Evolutionary conservation across 768 basidiomycete species (phyloP).

Genomic region (Tephrocybe sp.): DNA sequence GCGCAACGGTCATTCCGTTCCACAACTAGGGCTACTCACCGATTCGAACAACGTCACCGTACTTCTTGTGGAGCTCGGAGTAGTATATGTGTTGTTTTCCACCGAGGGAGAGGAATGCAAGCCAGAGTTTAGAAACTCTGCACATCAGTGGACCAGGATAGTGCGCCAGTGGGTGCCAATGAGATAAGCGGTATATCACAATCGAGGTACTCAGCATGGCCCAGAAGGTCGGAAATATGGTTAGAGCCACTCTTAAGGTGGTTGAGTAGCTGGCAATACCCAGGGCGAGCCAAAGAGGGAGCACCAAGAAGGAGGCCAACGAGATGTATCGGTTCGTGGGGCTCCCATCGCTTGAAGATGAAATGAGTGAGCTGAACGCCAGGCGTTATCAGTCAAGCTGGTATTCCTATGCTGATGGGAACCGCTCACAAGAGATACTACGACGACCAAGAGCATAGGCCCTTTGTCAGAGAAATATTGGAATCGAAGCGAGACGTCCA

Average conservation of each 20-base stretch:
- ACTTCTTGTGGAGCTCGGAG: conserved; percentile 47
- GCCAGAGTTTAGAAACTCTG: conserved; percentile 41
- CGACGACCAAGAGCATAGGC: conserved; percentile 14
- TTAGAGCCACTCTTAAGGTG: conserved; percentile 14
- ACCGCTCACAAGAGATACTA: conserved; percentile 14
- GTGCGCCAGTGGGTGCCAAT: conserved; percentile 50
- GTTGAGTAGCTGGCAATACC: conserved; percentile 21
- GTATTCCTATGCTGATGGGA: background rate
- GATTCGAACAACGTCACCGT: conserved; percentile 58
- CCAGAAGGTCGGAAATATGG: conserved; percentile 28
- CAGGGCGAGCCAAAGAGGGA: conserved; percentile 24
- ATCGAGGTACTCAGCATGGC: conserved; percentile 29
- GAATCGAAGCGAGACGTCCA: conserved; percentile 13
- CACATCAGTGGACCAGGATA: conserved; percentile 49
- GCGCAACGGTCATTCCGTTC: background rate
- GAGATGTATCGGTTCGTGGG: conserved; percentile 25
- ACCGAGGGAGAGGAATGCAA: conserved; percentile 30
- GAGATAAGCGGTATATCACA: conserved; percentile 47
- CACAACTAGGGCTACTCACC: conserved; percentile 45
- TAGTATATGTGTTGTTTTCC: conserved; percentile 51
- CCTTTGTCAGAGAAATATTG: conserved; percentile 10
- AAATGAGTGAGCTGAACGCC: conserved; percentile 27
- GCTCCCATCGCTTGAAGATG: conserved; percentile 36
- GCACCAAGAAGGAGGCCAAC: conserved; percentile 27
- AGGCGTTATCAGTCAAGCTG: background rate